Conservation (phyloP, 1,284 basidiomycete species). For the Sporisorium graminicola region DNA sequence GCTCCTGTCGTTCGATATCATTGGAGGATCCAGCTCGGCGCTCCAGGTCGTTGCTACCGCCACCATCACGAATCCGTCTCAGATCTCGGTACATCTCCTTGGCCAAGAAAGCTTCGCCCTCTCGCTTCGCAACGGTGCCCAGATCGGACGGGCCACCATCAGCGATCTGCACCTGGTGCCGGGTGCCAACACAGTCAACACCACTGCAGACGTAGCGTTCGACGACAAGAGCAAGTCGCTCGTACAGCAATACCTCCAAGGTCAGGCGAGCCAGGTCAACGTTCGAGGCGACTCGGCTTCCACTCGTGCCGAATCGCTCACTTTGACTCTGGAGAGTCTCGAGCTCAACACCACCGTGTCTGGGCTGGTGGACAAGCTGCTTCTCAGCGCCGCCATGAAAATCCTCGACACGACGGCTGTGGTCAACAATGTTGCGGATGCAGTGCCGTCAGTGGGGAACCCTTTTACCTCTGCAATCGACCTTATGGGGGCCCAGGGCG, state of each 20-base stretch:
- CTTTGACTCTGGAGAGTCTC: slow-evolving; percentile 61
- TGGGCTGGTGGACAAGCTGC: slow-evolving; percentile 75
- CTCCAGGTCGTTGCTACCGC: slow-evolving; percentile 75
- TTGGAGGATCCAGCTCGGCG: slow-evolving; percentile 76
- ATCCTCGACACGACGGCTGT: slow-evolving; percentile 79
- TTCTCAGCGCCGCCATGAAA: slow-evolving; percentile 74
- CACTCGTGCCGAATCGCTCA: slow-evolving; percentile 4
- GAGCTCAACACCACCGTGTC: slow-evolving; percentile 76
- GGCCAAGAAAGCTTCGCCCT: slow-evolving; percentile 73
- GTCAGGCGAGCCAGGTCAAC: slow-evolving; percentile 3
- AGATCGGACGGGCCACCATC: slow-evolving; percentile 42
- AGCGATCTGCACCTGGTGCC: slow-evolving; percentile 48
- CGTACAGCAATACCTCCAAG: slow-evolving; percentile 9
- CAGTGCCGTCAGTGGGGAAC: slow-evolving; percentile 77
- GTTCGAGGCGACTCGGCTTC: slow-evolving; percentile 4
- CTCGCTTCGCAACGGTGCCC: slow-evolving; percentile 70
- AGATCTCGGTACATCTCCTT: slow-evolving; percentile 74
- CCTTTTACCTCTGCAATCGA: slow-evolving; percentile 77
- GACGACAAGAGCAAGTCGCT: slow-evolving; percentile 14
- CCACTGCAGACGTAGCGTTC: slow-evolving; percentile 46
- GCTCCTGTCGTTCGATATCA: slow-evolving; percentile 78
- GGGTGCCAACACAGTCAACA: slow-evolving; percentile 50
- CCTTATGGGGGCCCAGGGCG: slow-evolving; percentile 77
- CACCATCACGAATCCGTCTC: slow-evolving; percentile 77
- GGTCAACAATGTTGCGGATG: slow-evolving; percentile 77